Evolutionary conservation across 768 basidiomycete species (phyloP), one percentile per base, ranked within the genome.

Genomic region (Pluteus cervinus): DNA sequence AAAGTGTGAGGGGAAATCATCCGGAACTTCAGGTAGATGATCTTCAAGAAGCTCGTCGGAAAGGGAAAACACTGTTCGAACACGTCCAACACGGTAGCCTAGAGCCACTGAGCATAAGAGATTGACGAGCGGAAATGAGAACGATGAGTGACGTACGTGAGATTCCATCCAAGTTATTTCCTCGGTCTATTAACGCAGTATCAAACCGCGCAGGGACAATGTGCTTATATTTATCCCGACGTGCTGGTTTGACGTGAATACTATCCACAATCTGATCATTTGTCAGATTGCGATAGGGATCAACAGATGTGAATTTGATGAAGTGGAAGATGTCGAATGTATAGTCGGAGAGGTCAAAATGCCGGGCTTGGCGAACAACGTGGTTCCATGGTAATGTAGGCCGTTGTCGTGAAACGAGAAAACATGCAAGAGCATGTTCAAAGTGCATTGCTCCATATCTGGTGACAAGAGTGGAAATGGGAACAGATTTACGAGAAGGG

Each of bases 271-370:
- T 50, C 45, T 22, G 4, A 32, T 17, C 30, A 8, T 59, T 51
- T 1, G n/a, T n/a, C n/a, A n/a, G n/a, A n/a, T n/a, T n/a, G n/a
- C n/a, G n/a, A n/a, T n/a, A n/a, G n/a, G n/a, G n/a, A n/a, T n/a
- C n/a, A n/a, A 24, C 35, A 17, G 45, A 33, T 24, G 36, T 33
- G 38, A 58, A 56, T 44, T 60, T 61, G 24, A 61, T 48, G 15
- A 46, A 49, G 46, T 65, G 54, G 37, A 44, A 69, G 10, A 61
- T 55, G 1, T 50, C 41, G 7, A 67, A 31, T 3, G 44, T 25
- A n/a, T n/a, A n/a, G n/a, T n/a, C n/a, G n/a, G n/a, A n/a, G n/a
- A n/a, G n/a, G n/a, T n/a, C n/a, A n/a, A n/a, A n/a, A n/a, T n/a
- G n/a, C n/a, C n/a, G n/a, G n/a, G n/a, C n/a, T n/a, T n/a, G n/a